These are phyloP conservation scores for Salicornia ramosissima DNA, from an alignment of 148 eudicot species.

Conservation along the genomic window DNA sequence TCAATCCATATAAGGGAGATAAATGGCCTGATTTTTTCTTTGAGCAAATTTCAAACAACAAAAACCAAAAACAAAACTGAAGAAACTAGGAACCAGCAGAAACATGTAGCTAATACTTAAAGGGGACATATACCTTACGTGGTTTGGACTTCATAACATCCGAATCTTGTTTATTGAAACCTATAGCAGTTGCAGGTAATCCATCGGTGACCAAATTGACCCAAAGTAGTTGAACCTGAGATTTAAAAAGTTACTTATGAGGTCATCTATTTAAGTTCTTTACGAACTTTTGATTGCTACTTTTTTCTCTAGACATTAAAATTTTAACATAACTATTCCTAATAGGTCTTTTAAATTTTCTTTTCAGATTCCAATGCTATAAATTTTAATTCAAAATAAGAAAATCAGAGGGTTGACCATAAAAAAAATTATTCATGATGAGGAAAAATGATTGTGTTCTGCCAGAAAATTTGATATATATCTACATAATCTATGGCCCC, in stretches of 20 bases:
- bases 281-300: too few species aligned
- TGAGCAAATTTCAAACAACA: not conserved
- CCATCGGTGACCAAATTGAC: slow-evolving; percentile 99
- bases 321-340: too few species aligned
- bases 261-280: too few species aligned
- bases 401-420: too few species aligned
- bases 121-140: slow-evolving; percentile 59
- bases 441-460: too few species aligned
- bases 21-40: too few species aligned
- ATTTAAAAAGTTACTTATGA: slow-evolving; percentile 11
- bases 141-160: slow-evolving; percentile 99
- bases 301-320: too few species aligned
- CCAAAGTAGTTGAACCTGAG: slow-evolving; percentile 96
- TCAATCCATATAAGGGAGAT: too few species aligned
- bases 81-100: not conserved
- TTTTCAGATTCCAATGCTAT: too few species aligned
- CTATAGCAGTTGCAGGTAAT: slow-evolving; percentile 99
- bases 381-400: too few species aligned
- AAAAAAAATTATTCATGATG: too few species aligned
- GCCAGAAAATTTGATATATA: not conserved
- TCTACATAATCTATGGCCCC: not conserved
- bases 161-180: slow-evolving; percentile 93
- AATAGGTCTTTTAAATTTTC: too few species aligned
- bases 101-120: slow-evolving; percentile 2
- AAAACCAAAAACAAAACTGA: not conserved